Conservation (phyloP, 2,329 filamentous ascomycete genomes). For the Colletotrichum incanum region DNA sequence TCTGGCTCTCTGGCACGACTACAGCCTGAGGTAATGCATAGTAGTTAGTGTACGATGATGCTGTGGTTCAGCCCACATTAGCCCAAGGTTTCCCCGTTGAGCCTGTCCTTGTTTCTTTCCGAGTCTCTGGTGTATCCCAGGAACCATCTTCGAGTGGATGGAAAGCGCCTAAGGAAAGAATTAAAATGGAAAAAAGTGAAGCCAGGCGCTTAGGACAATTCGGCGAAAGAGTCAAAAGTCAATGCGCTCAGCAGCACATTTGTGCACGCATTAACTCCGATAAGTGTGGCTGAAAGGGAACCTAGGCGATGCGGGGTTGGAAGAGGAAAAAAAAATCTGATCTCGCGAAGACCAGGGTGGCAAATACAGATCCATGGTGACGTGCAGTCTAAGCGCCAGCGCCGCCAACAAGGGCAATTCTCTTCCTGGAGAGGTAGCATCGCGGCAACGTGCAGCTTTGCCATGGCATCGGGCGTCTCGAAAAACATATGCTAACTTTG, state of each 20-base stretch:
- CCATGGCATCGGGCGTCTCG: conserved; percentile 27
- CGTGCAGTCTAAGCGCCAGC: conserved; percentile 42
- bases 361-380: conserved; percentile 36
- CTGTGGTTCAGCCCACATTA: conserved; percentile 30
- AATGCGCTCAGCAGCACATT: neutral
- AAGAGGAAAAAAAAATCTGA: conserved; percentile 28
- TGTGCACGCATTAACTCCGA: conserved; percentile 33
- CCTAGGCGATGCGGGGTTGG: conserved; percentile 34
- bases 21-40: conserved; percentile 16
- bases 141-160: neutral
- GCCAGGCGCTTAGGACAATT: conserved; percentile 6
- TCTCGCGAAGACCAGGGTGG: conserved; percentile 32
- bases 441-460: conserved; percentile 37
- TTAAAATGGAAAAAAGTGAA: neutral
- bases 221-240: neutral
- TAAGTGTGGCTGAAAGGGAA: conserved; percentile 27
- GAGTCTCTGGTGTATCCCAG: conserved; percentile 1
- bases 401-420: conserved; percentile 28
- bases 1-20: conserved; percentile 15
- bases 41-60: conserved; percentile 14
- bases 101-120: conserved; percentile 30
- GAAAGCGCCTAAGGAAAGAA: neutral
- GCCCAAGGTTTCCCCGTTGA: conserved; percentile 32
- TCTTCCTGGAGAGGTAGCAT: conserved; percentile 26
- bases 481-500: neutral